Conservation (phyloP, 768 basidiomycete species). For the Filobasidium floriforme region DNA sequence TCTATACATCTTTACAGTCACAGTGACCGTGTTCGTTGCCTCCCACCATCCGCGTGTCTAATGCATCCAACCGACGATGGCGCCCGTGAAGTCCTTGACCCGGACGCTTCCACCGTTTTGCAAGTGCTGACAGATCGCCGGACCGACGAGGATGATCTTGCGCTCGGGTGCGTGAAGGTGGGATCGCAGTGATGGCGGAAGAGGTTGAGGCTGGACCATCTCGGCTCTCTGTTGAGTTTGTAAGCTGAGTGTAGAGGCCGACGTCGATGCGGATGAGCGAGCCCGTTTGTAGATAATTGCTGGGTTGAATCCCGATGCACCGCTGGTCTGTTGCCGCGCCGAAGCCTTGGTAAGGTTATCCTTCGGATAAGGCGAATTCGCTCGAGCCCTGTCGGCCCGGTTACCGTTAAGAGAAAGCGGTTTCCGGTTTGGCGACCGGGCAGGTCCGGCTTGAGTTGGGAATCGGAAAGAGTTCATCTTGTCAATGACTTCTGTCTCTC, state of each 20-base stretch:
- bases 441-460: too few relatives aligned
- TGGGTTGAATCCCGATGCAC: too few relatives aligned
- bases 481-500: too few relatives aligned
- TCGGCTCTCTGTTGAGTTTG: background rate
- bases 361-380: background rate
- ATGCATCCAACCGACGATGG: constrained; percentile 22
- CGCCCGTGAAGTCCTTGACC: constrained; percentile 18
- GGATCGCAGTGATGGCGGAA: background rate
- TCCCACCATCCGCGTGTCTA: background rate
- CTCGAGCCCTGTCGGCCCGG: background rate
- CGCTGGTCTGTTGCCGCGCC: too few relatives aligned
- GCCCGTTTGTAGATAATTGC: too few relatives aligned
- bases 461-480: too few relatives aligned
- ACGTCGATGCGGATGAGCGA: too few relatives aligned
- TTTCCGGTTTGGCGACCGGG: too few relatives aligned
- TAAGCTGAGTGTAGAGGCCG: too few relatives aligned
- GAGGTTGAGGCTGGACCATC: background rate
- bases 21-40: background rate
- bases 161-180: background rate
- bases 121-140: constrained; percentile 22
- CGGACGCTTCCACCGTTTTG: constrained; percentile 19
- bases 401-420: too few relatives aligned
- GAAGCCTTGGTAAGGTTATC: too few relatives aligned
- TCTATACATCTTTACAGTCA: too few relatives aligned
- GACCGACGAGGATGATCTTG: constrained; percentile 21